These are phyloP conservation scores for Pseudocercospora musae DNA, from an alignment of 2,329 filamentous ascomycete genomes.

Conservation along the genomic window DNA sequence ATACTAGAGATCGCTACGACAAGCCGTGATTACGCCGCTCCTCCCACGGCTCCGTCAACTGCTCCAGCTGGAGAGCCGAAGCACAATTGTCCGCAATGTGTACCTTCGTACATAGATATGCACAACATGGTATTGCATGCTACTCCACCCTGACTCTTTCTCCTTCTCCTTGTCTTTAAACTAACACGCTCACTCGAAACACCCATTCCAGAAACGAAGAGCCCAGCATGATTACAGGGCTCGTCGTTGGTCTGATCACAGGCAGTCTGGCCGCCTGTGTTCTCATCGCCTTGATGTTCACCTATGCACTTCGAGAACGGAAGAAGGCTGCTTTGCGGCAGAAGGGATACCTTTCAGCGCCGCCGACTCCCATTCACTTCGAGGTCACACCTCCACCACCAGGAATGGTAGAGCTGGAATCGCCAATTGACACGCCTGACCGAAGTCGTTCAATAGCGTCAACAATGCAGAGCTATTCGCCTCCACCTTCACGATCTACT, in stretches of 20 bases:
- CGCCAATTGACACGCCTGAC: neutral
- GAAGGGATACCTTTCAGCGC: constrained; percentile 3
- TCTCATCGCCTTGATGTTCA: constrained; percentile 1
- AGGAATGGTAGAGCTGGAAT: constrained; percentile 1
- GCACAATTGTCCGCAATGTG: neutral
- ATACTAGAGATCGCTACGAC: constrained; percentile 2
- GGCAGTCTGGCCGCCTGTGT: constrained; percentile 5
- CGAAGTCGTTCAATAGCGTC: constrained; percentile 2
- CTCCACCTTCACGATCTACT: constrained; percentile 1
- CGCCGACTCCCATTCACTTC: neutral
- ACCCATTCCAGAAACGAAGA: neutral
- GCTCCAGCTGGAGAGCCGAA: constrained; percentile 1
- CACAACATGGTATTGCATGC: neutral
- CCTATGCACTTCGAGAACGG: neutral
- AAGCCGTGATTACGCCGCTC: neutral
- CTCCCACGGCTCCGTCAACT: neutral
- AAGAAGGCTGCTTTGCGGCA: neutral
- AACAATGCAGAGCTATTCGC: constrained; percentile 2
- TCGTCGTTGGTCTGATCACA: constrained; percentile 5
- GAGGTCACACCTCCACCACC: constrained; percentile 3
- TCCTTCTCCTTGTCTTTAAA: neutral
- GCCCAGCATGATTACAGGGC: constrained; percentile 2
- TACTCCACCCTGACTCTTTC: neutral
- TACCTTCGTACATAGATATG: neutral
- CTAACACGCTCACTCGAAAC: neutral